Percentiles rank a stretch among this genome's conserved stretches.
Conservation (phyloP, 2,329 filamentous ascomycete genomes). For the Exophiala alcalophila region DNA sequence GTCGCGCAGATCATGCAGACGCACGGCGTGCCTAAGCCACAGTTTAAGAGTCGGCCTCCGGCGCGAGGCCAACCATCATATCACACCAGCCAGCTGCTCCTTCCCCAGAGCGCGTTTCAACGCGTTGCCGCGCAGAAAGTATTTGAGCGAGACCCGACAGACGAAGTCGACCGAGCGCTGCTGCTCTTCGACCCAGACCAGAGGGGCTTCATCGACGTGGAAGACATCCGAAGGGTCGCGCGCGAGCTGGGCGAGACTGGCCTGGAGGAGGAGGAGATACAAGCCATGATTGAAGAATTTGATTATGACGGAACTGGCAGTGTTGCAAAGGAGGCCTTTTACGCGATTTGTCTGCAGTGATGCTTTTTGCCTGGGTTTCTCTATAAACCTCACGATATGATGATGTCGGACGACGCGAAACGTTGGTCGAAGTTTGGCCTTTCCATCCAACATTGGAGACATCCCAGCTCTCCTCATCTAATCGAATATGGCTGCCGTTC, state of each 20-base stretch:
- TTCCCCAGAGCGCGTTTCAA: constrained; percentile 71
- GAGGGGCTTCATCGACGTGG: constrained; percentile 87
- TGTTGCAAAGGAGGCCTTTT: constrained; percentile 62
- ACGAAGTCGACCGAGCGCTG: constrained; percentile 90
- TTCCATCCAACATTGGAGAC: constrained; percentile 1
- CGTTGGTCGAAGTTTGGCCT: constrained; percentile 5
- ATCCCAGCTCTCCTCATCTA: constrained; percentile 1
- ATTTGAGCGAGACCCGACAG: constrained; percentile 74
- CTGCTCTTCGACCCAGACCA: constrained; percentile 86
- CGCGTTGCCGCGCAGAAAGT: constrained; percentile 77
- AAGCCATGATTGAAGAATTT: constrained; percentile 97
- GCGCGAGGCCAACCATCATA: constrained; percentile 37
- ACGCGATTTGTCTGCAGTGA: constrained; percentile 62
- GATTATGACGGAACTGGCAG: constrained; percentile 89
- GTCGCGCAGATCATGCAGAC: constrained; percentile 76
- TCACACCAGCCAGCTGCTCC: constrained; percentile 64
- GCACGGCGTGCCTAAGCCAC: constrained; percentile 70
- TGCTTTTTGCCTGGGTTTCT: background rate
- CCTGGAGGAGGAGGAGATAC: constrained; percentile 85
- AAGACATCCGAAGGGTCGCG: constrained; percentile 82
- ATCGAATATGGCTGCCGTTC: no score
- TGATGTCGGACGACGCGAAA: constrained; percentile 11
- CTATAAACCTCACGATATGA: constrained; percentile 18
- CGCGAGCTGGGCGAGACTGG: constrained; percentile 83
- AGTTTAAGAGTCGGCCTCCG: constrained; percentile 44